Base-by-base conservation (phyloP, 139 green algal species). In the Yamagishiella unicocca region DNA sequence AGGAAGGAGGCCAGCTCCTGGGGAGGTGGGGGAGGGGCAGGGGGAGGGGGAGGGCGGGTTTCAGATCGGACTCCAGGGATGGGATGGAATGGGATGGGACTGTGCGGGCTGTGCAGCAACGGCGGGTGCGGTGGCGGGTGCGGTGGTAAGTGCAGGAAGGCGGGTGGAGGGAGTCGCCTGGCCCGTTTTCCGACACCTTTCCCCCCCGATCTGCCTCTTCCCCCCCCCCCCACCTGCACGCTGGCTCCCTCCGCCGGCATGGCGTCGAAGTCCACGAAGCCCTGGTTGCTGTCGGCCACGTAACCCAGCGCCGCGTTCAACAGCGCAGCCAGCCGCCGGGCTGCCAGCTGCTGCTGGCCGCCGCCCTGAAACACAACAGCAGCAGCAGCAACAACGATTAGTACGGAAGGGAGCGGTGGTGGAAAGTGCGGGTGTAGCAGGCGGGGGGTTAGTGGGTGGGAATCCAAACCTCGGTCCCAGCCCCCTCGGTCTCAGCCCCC, bases 221-320 rank as follows among this genome's bases (percentile, higher is more conserved):
- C 40, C 2, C 71, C 0, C 40, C 42, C 22, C 22, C 85, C 5
- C 43, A 93, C 93, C 91, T 94, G 87, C 76, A 93, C 84, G 31
- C 68, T 89, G 38, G 95, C 95, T 21, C 95, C 95, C 46, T 97
- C 91, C 12, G 92, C 90, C 33, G 95, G 95, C 75, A 96, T 87
- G 2, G 94, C 90, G 67, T 97, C 95, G 78, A 97, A 94, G 75
- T 97, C 95, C 21, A 97, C 90, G 74, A 97, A 97, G 38, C 94
- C 95, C 14, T 89, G 83, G 0, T 77, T 85, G 37, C 90, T 37
- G 72, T 95, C 91, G 0, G 93, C 93, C 35, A 96, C 93, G 53
- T 95, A 96, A 24, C 95, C 94, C 67, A 97, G 92, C 0, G 95
- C 96, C 7, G 93, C 93, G 85, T 97, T 97, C 25, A 98, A 90